Base-by-base conservation (phyloP, 805 yeast species). In the Komagataella pastoris region DNA sequence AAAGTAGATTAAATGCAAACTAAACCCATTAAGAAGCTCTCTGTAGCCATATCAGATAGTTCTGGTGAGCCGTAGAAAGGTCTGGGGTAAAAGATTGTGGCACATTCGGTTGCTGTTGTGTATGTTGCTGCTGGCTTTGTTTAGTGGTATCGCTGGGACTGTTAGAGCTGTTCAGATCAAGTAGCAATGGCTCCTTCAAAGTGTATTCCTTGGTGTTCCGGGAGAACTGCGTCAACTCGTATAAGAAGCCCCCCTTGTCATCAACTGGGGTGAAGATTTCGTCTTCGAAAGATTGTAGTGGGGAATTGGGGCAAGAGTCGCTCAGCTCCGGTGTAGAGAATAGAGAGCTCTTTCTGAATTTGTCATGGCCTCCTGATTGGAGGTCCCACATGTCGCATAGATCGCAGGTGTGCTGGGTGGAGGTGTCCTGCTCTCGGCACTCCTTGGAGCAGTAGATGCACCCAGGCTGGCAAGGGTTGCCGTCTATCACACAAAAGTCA, bases 401-500 rank as follows among this genome's bases (percentile, higher is more conserved):
- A 8, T 30, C 40, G 14, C 40, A 30, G 40, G 40, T 30, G 40
- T 30, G 40, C 40, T 30, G 24, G 12, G 47, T n/a, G 14, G 36
- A 21, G n/a, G 47, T 8, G 24, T 54, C 55, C 24, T 43, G 43
- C 17, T 44, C 17, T 7, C 52, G 53, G 46, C 57, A 55, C 24
- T 49, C 46, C 44, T 51, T 50, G n/a, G 56, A 55, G 47, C 57
- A 55, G 49, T 55, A 55, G 19, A 55, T 47, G 17, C 50, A 51
- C 3, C 52, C 53, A 5, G 49, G 51, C 47, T 48, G 51, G 49
- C 57, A 53, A 23, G 54, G 51, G 12, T 53, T 47, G 47, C 56
- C 57, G 47, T 55, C 57, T 23, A 55, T 52, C 24, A 55, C 52
- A 50, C 57, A 55, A 40, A 47, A 55, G 17, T 54, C 57, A 43